phyloP scores from a whole-genome alignment of 306 rosid genomes.

The Dryas drummondii region DNA sequence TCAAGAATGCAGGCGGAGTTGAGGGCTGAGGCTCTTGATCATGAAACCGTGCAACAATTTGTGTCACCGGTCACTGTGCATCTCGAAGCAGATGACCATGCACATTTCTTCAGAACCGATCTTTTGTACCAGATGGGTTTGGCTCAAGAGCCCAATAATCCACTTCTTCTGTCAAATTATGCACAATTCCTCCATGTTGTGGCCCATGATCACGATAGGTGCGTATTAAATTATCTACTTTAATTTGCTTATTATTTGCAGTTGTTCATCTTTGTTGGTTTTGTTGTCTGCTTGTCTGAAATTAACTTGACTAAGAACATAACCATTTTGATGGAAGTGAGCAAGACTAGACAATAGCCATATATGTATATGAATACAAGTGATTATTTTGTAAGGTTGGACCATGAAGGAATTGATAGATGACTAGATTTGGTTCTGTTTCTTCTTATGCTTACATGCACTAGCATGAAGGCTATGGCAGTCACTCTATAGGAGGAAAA shows the following conservation, averaged over 20 bases:
- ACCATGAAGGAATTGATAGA: background rate
- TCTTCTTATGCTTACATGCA: background rate
- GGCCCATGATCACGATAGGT: conserved; percentile 56
- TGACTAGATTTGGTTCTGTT: background rate
- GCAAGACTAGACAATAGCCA: background rate
- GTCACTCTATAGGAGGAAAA: no score
- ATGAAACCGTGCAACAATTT: conserved; percentile 28
- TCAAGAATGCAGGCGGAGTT: conserved; percentile 37
- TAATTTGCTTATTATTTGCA: background rate
- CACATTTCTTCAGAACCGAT: conserved; percentile 55
- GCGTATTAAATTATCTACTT: conserved; percentile 8
- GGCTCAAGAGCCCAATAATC: conserved; percentile 43
- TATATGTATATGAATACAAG: background rate
- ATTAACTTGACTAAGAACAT: background rate
- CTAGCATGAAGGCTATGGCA: background rate
- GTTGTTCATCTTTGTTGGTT: background rate
- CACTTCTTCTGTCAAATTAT: conserved; percentile 77
- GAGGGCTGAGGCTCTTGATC: conserved; percentile 41
- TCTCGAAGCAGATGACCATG: conserved; percentile 58
- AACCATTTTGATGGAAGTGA: background rate
- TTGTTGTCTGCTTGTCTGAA: background rate
- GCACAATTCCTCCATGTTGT: conserved; percentile 82
- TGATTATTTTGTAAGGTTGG: background rate
- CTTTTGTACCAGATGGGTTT: conserved; percentile 48
- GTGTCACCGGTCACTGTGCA: conserved; percentile 53